Base-by-base conservation (phyloP, 129 eudicot genomes). In the Oenanthe sinensis region DNA sequence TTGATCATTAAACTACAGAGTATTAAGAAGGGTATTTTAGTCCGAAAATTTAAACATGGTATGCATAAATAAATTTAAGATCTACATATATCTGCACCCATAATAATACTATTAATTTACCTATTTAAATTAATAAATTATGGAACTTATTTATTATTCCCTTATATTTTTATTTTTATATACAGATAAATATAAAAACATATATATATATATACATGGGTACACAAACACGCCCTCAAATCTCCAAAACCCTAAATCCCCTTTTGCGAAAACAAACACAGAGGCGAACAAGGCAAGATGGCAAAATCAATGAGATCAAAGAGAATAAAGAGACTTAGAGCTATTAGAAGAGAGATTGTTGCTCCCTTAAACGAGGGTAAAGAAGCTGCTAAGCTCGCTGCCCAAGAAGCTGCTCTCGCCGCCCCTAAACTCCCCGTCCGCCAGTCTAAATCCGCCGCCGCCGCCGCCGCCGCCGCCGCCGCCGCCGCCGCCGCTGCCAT, bases 261-360 rank as follows among this genome's bases (percentile, higher is more conserved):
- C 42, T 9, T 19, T n/a, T 30, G 30, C 8, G 20, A 26, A 16
- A 46, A 44, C 36, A 28, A 4, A 22, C 7, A 40, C 10, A 10
- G 12, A 19, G 42, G 4, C 15, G 77, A 74, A 44, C 3, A 65
- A 78, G 7, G 2, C n/a, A 67, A 83, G 36, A 94, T 94, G 98
- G 98, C 93, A 87, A 94, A 94, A 76, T 94, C 98, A 17, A 74
- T 94, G 87, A 88, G 98, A 86, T 94, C 91, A 44, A 91, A 91
- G 90, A 89, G 85, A 74, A 93, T 87, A 82, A 94, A 94, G 87
- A 85, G 97, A 84, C 74, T 91, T 55, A 83, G 96, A 76, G 93
- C 98, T 19, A 88, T 91, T 4, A 87, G 91, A 81, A 84, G 97
- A 78, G 98, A 94, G 88, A 80, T 91, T 40, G 98, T 94, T 0